Base-by-base conservation (phyloP, 2,329 filamentous ascomycete genomes). In the Chrysosporium queenslandicum region DNA sequence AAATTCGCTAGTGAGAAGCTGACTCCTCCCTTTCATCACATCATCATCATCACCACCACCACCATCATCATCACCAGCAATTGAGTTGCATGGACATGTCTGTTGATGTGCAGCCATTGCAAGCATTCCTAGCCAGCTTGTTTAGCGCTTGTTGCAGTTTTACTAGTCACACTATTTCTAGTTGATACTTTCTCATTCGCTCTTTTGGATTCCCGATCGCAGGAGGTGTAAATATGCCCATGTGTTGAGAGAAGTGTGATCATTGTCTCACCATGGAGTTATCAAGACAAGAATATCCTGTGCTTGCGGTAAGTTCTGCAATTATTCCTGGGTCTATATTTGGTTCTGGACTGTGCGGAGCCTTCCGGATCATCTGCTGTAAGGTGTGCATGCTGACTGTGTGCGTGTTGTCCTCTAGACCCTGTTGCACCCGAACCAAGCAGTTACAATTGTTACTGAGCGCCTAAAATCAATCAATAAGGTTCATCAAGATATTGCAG, bases 401-500 rank as follows among this genome's bases (percentile, higher is more conserved):
- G n/a, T n/a, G n/a, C 27, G 8, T 51, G 20, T 23, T 27, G 8
- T 30, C 36, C 51, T 20, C 9, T 39, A 97, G 91, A 83, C 84
- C 60, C 80, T 81, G 63, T 78, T 98, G 63, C 82, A 87, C 68
- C 91, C 92, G 23, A 73, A 73, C 60, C 87, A 92, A 73, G 90
- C 92, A 55, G 86, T 89, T 36, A 78, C 80, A 51, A 79, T 88
- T 55, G 79, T 97, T 62, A 86, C 84, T 69, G 90, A 96, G 61
- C 87, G 92, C 64, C 80, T 97, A 61, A 86, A 86, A 70, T 81
- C 88, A 70, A 91, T 97, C 66, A 80, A 79, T 63, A 88, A 84
- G 68, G 74, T 94, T 72, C 96, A 98, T 70, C 72, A 76, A 61
- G 88, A 96, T 66, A 87, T 98, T 64, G 91, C 91, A 68, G 91